Evolutionary conservation across 1,284 basidiomycete species (phyloP).

Genomic region (Pholiota adiposa): DNA sequence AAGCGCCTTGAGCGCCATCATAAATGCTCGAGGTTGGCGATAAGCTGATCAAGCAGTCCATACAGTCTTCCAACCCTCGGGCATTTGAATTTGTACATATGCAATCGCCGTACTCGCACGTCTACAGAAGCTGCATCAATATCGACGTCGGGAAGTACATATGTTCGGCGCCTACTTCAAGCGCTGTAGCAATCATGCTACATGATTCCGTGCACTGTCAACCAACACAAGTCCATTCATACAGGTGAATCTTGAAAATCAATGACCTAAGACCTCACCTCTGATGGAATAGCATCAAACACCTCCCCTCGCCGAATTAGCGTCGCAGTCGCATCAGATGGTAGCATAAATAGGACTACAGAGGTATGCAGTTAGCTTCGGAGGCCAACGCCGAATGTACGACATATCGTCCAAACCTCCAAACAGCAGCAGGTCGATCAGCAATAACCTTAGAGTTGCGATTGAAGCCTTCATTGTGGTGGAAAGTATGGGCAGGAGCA

Average conservation of each 20-base stretch:
- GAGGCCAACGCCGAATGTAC: neutral
- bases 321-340: neutral
- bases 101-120: constrained; percentile 17
- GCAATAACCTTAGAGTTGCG: neutral
- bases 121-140: neutral
- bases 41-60: constrained; percentile 17
- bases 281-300: neutral
- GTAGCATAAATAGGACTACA: neutral
- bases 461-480: neutral
- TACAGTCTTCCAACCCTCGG: constrained; percentile 13
- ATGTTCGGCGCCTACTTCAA: neutral
- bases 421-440: neutral
- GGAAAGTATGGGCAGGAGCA: neutral
- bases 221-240: neutral
- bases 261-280: neutral
- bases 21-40: constrained; percentile 10
- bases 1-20: constrained; percentile 14
- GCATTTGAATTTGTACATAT: constrained; percentile 17
- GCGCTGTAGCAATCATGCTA: neutral
- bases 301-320: neutral
- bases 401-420: neutral
- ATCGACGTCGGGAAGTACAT: neutral
- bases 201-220: neutral
- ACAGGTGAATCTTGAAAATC: neutral
- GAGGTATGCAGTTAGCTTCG: neutral